Conservation (phyloP, 169 alveolate genomes). For the Plasmodium gonderi region DNA sequence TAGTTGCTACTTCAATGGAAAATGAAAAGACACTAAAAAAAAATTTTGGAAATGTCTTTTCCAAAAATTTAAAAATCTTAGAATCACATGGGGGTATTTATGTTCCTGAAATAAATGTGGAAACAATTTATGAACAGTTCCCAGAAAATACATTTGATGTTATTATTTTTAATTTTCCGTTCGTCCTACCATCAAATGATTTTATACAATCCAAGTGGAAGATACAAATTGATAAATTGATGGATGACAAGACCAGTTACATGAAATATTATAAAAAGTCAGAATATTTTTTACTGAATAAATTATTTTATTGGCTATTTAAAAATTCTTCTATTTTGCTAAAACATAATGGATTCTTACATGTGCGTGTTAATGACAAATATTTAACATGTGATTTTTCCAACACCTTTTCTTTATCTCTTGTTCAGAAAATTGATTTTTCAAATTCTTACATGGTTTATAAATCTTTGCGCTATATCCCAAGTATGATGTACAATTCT, state of each 20-base stretch:
- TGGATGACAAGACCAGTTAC: not conserved
- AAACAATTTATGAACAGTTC: conserved; percentile 20
- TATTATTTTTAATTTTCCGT: conserved; percentile 47
- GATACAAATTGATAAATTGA: not conserved
- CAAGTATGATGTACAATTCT: conserved; percentile 22
- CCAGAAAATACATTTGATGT: conserved; percentile 47
- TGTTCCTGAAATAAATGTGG: conserved; percentile 38
- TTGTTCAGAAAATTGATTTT: conserved; percentile 21
- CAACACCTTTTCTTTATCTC: not conserved
- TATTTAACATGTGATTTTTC: conserved; percentile 39
- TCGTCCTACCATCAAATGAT: conserved; percentile 23
- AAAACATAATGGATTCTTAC: conserved; percentile 37
- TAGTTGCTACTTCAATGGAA: conserved; percentile 43
- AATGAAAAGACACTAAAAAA: not conserved
- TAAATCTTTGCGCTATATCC: conserved; percentile 22
- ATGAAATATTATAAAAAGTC: conserved; percentile 49
- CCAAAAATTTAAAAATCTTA: conserved; percentile 42
- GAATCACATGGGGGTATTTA: conserved; percentile 49
- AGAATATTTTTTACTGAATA: conserved; percentile 14
- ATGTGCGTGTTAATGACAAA: conserved; percentile 33
- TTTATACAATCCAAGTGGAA: conserved; percentile 35
- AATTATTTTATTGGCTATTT: conserved; percentile 21
- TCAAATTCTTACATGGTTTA: conserved; percentile 15
- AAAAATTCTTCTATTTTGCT: conserved; percentile 2
- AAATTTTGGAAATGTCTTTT: conserved; percentile 18